These are phyloP conservation scores for Colletotrichum coccodes DNA, from an alignment of 2,329 filamentous ascomycete genomes.

Conservation along the genomic window DNA sequence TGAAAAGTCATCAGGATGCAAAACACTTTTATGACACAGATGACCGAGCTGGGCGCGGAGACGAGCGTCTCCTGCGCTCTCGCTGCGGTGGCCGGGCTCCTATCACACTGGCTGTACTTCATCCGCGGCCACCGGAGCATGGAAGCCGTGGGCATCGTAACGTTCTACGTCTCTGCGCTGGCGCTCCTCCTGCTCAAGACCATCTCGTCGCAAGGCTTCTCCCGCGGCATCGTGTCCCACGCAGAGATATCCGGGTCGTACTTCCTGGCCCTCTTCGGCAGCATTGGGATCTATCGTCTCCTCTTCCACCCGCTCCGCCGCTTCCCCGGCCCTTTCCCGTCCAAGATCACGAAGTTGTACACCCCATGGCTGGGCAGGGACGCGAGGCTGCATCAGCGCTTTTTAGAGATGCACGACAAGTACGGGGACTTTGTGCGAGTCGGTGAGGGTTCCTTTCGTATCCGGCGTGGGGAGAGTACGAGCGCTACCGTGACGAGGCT, in stretches of 20 bases:
- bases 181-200: conserved; percentile 2
- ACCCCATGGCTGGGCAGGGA: conserved; percentile 13
- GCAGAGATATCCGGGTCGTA: conserved; percentile 15
- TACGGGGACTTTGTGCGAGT: conserved; percentile 35
- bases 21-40: not conserved
- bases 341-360: conserved; percentile 34
- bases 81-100: conserved; percentile 15
- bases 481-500: not conserved
- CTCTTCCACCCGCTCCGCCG: conserved; percentile 32
- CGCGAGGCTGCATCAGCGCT: conserved; percentile 15
- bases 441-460: conserved; percentile 18
- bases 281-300: conserved; percentile 36
- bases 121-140: conserved; percentile 10
- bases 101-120: conserved; percentile 30
- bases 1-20: not conserved
- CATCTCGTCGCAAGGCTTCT: not conserved
- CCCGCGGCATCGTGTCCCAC: not conserved
- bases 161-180: conserved; percentile 1
- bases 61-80: not conserved
- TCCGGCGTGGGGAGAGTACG: not conserved
- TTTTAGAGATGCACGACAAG: conserved; percentile 14
- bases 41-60: not conserved
- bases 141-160: not conserved
- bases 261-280: conserved; percentile 38
- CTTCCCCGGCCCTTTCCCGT: conserved; percentile 32